These are phyloP conservation scores for Crotalaria pallida DNA, from an alignment of 306 rosid genomes.

Conservation along the genomic window DNA sequence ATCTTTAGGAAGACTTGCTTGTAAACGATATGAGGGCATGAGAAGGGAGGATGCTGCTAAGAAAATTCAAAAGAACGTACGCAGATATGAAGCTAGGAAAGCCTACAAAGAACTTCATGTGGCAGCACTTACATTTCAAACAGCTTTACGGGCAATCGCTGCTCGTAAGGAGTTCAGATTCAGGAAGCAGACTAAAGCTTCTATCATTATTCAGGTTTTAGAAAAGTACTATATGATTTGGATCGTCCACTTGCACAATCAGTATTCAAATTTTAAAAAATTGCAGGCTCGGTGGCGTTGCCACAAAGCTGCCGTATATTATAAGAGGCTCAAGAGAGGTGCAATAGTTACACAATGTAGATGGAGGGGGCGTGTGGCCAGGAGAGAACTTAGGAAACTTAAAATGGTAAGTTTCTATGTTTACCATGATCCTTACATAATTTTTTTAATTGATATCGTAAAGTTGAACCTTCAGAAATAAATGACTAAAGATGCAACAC, in stretches of 20 bases:
- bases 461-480: constrained; percentile 4
- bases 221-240: constrained; percentile 12
- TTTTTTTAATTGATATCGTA: not conserved
- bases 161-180: constrained; percentile 71
- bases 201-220: constrained; percentile 67
- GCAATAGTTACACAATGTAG: constrained; percentile 68
- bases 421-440: not conserved
- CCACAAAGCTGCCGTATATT: constrained; percentile 57
- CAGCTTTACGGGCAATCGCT: constrained; percentile 81
- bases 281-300: constrained; percentile 90
- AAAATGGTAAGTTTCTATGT: constrained; percentile 60
- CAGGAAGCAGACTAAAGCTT: constrained; percentile 71
- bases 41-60: constrained; percentile 80
- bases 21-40: constrained; percentile 50
- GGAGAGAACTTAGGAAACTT: constrained; percentile 83
- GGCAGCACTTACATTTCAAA: constrained; percentile 62
- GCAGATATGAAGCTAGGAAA: too few species aligned
- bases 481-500: not conserved
- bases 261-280: constrained; percentile 23
- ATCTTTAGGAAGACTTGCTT: constrained; percentile 74
- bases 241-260: constrained; percentile 3
- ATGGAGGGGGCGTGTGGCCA: constrained; percentile 76
- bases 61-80: constrained; percentile 72
- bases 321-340: constrained; percentile 77
- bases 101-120: constrained; percentile 48